Percentiles rank a stretch among this genome's conserved stretches.
Conservation (phyloP, 352 stramenopile genomes). For the Pythium aquatile region DNA sequence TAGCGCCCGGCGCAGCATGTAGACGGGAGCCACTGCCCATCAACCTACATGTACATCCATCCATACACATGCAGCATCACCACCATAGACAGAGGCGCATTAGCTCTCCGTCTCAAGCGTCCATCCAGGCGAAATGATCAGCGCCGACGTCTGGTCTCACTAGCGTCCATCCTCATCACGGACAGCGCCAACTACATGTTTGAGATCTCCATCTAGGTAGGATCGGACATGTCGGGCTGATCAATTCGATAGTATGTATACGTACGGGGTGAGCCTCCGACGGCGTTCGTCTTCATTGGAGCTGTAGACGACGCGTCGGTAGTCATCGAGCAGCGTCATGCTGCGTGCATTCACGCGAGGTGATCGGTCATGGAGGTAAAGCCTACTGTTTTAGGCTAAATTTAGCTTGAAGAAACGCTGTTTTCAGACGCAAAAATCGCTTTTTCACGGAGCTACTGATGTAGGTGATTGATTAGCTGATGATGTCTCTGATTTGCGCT, state of each 20-base stretch:
- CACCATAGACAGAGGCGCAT: not conserved
- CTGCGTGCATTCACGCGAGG: not conserved
- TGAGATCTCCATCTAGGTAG: not conserved
- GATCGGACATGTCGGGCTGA: too few relatives aligned
- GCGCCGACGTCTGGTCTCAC: not conserved
- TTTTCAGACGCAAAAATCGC: not conserved
- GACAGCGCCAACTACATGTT: too few relatives aligned
- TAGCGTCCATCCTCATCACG: not conserved
- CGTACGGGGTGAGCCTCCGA: constrained; percentile 47
- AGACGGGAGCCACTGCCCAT: constrained; percentile 3
- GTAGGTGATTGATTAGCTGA: not conserved
- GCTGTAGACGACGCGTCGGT: constrained; percentile 50
- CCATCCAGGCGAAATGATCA: not conserved
- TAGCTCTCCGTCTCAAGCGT: not conserved
- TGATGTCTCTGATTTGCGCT: not conserved
- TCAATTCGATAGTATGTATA: not conserved
- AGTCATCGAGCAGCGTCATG: constrained; percentile 73
- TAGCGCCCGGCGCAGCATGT: not conserved
- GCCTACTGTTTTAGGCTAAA: constrained; percentile 10
- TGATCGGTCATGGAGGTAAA: not conserved
- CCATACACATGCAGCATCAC: not conserved
- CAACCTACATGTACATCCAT: not conserved
- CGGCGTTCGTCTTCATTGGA: constrained; percentile 29
- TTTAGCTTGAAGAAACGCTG: not conserved
- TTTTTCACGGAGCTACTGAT: not conserved